Evolutionary conservation across 2,329 filamentous ascomycete genomes (phyloP).

Genomic region (Alternaria consortialis): DNA sequence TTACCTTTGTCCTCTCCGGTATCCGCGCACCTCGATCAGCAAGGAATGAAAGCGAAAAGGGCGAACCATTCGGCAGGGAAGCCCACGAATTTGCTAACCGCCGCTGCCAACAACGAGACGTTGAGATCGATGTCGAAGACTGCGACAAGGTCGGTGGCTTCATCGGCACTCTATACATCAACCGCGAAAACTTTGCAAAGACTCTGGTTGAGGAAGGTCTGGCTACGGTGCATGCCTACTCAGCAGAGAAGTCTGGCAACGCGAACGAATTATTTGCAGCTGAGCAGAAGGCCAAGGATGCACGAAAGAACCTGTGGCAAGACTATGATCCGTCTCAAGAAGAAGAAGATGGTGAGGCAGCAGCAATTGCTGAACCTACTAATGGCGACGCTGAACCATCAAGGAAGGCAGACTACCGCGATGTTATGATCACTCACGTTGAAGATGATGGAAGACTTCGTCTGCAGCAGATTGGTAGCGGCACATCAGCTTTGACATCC

Average conservation of each 20-base stretch:
- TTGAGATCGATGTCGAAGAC: constrained; percentile 93
- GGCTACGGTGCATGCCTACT: constrained; percentile 91
- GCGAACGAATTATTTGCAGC: constrained; percentile 86
- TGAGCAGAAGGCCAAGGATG: constrained; percentile 89
- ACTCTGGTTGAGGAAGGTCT: constrained; percentile 91
- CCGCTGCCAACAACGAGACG: constrained; percentile 91
- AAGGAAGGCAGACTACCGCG: constrained; percentile 87
- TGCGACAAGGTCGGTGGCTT: constrained; percentile 97
- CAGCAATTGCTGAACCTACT: constrained; percentile 57
- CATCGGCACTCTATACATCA: constrained; percentile 92
- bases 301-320: constrained; percentile 86
- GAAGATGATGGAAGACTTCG: constrained; percentile 84
- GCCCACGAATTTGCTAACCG: constrained; percentile 90
- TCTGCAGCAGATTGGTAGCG: constrained; percentile 87
- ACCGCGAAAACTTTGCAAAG: constrained; percentile 95
- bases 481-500: constrained; percentile 83
- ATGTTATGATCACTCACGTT: constrained; percentile 91
- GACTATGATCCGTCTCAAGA: constrained; percentile 94
- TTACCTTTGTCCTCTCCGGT: constrained; percentile 92
- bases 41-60: constrained; percentile 78
- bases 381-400: constrained; percentile 65
- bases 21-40: constrained; percentile 91
- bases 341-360: constrained; percentile 65
- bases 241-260: constrained; percentile 93
- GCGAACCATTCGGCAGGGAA: constrained; percentile 94